Evolutionary conservation across 2,329 filamentous ascomycete species (phyloP).

Genomic region (Trichoderma polysporum): DNA sequence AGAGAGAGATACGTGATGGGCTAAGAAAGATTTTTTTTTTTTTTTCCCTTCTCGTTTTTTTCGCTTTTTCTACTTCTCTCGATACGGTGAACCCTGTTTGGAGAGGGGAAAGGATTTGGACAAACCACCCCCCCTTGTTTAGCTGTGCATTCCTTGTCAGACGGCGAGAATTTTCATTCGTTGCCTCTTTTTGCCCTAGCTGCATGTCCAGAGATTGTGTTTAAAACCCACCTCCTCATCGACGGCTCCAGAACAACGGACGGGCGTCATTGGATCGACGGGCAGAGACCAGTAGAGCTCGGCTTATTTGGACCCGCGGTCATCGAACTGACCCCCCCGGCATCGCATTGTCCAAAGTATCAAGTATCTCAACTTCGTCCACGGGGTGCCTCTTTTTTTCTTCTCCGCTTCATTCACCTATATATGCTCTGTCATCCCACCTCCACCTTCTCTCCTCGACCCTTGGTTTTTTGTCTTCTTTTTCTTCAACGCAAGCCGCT

Average conservation of each 20-base stretch:
- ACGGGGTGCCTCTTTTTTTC: background rate
- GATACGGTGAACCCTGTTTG: no score
- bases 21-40: background rate
- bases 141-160: background rate
- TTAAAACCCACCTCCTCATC: background rate
- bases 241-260: slow-evolving; percentile 9
- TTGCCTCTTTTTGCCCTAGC: background rate
- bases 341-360: background rate
- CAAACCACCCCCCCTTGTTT: no score
- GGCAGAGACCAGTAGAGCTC: slow-evolving; percentile 1
- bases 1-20: background rate
- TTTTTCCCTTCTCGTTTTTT: background rate
- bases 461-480: background rate
- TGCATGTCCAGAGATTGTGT: background rate
- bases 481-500: background rate
- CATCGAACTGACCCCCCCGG: slow-evolving; percentile 3
- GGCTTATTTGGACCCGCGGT: slow-evolving; percentile 7
- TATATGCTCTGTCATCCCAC: slow-evolving; percentile 4
- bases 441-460: background rate
- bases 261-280: slow-evolving; percentile 10
- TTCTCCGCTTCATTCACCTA: background rate
- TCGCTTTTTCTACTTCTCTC: no score
- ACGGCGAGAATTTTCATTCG: background rate
- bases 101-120: no score
- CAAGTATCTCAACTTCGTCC: slow-evolving; percentile 5